phyloP scores from a whole-genome alignment of 2,329 filamentous ascomycete species.

The Penicillium sp. region DNA sequence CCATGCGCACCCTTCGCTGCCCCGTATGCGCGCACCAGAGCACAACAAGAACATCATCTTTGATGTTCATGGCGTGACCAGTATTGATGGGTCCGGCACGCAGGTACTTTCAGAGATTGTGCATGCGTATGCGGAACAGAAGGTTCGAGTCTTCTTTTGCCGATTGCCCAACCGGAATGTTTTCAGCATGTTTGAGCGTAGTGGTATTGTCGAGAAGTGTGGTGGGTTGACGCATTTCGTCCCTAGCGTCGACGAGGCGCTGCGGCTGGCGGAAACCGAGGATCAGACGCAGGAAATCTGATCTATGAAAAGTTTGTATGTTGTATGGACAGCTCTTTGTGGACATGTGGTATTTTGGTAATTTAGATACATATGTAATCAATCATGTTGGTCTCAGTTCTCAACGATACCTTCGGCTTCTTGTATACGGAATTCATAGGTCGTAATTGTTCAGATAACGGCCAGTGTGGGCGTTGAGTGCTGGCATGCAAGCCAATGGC shows the following conservation, averaged over 20 bases:
- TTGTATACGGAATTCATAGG: background rate
- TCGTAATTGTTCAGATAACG: too few species aligned
- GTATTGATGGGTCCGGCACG: conserved; percentile 87
- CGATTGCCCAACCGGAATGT: conserved; percentile 59
- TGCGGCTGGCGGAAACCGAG: conserved; percentile 77
- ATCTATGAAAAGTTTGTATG: background rate
- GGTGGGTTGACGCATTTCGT: conserved; percentile 81
- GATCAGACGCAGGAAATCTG: conserved; percentile 47
- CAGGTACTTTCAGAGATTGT: conserved; percentile 94
- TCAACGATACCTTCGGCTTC: background rate
- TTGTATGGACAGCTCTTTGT: background rate
- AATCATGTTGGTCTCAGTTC: background rate
- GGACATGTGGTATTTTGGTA: background rate
- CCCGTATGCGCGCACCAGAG: conserved; percentile 73
- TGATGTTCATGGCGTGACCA: conserved; percentile 95
- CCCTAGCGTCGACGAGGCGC: conserved; percentile 77
- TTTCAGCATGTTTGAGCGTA: conserved; percentile 71
- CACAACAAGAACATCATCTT: conserved; percentile 93
- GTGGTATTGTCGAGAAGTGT: conserved; percentile 81
- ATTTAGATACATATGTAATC: background rate
- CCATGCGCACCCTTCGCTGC: conserved; percentile 81
- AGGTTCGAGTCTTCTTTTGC: conserved; percentile 63
- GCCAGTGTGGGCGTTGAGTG: too few species aligned
- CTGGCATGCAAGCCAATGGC: too few species aligned
- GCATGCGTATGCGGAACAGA: conserved; percentile 71